Percentiles rank a stretch among this genome's conserved stretches.
Evolutionary conservation across 352 stramenopile species (phyloP).

Genomic region (Ophiocytium majus): DNA sequence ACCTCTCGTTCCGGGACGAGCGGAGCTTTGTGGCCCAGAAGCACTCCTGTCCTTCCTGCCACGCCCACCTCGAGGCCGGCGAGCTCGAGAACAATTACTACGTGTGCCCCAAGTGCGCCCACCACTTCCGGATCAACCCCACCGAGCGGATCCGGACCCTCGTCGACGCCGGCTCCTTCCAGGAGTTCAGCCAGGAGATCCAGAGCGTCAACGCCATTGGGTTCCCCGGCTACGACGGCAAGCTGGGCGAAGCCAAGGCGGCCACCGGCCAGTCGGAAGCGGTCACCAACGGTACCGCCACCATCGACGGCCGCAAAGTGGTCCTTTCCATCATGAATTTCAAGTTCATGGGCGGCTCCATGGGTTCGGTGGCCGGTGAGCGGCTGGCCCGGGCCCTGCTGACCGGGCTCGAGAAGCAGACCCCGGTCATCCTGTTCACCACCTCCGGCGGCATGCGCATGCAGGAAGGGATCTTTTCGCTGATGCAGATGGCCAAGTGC

Average conservation of each 20-base stretch:
- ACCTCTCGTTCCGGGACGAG: no score
- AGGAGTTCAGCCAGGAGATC: neutral
- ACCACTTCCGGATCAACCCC: neutral
- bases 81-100: neutral
- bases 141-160: neutral
- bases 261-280: neutral
- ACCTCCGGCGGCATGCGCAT: slow-evolving; percentile 57
- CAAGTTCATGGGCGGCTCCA: slow-evolving; percentile 43
- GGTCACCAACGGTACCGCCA: neutral
- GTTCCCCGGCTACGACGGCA: neutral
- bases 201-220: neutral
- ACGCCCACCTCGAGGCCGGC: neutral
- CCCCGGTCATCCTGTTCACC: slow-evolving; percentile 52
- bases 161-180: neutral
- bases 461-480: slow-evolving; percentile 60
- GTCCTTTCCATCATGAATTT: neutral
- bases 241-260: neutral
- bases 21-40: no score
- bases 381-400: slow-evolving; percentile 58
- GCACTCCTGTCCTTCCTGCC: no score
- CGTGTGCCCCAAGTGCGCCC: neutral
- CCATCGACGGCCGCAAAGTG: neutral
- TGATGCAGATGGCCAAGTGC: slow-evolving; percentile 62
- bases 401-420: slow-evolving; percentile 40
- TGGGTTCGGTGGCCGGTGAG: slow-evolving; percentile 58